Conservation (phyloP, 2,329 filamentous ascomycete species). For the Colletotrichum sp. region DNA sequence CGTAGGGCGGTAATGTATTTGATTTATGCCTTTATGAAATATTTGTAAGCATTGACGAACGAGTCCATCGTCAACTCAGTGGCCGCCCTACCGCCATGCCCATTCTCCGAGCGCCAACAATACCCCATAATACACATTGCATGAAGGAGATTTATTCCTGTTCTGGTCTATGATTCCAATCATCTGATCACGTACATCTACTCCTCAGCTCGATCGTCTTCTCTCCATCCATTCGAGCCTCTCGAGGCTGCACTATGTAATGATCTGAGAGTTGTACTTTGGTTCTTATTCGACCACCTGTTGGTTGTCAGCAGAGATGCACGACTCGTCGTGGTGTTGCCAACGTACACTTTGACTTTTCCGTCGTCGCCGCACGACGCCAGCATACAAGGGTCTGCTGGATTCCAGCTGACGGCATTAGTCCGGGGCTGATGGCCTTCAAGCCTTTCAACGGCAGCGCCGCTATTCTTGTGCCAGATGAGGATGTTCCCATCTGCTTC, state of each 20-base stretch:
- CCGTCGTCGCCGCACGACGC: slow-evolving; percentile 91
- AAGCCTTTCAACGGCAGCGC: slow-evolving; percentile 75
- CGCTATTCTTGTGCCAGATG: slow-evolving; percentile 90
- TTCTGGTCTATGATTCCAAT: slow-evolving; percentile 1
- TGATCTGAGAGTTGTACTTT: slow-evolving; percentile 23
- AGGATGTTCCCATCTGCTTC: slow-evolving; percentile 68
- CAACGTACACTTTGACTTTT: slow-evolving; percentile 81
- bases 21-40: neutral
- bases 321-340: neutral
- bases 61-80: neutral
- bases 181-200: neutral
- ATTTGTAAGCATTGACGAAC: neutral
- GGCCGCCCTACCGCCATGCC: neutral
- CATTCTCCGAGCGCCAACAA: neutral
- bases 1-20: neutral
- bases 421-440: slow-evolving; percentile 78
- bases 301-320: neutral
- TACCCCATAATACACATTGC: slow-evolving; percentile 2
- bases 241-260: slow-evolving; percentile 10
- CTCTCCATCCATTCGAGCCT: slow-evolving; percentile 12
- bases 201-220: neutral
- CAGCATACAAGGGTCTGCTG: slow-evolving; percentile 80
- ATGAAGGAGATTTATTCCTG: slow-evolving; percentile 6
- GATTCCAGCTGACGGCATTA: slow-evolving; percentile 91
- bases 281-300: slow-evolving; percentile 30